These are phyloP conservation scores for Corylus americana DNA, from an alignment of 306 rosid genomes.

Conservation along the genomic window DNA sequence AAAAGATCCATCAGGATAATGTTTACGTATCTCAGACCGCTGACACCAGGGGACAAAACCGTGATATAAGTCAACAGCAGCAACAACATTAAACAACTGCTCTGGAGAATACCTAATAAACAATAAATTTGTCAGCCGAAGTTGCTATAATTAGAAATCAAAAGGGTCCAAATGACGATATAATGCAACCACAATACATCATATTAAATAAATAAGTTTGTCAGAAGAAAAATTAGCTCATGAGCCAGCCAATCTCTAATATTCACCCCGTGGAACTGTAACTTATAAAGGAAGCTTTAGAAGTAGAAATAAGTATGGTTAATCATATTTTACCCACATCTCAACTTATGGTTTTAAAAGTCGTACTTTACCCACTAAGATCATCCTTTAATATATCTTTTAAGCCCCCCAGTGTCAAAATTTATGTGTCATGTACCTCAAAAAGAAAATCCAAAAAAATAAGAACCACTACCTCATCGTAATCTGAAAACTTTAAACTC, in stretches of 20 bases:
- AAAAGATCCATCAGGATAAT: constrained; percentile 81
- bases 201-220: background rate
- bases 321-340: no score
- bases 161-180: background rate
- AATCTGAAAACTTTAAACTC: no score
- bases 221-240: background rate
- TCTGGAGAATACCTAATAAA: constrained; percentile 75
- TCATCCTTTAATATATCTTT: no score
- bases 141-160: background rate
- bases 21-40: constrained; percentile 58
- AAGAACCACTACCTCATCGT: no score
- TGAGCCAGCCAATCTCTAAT: background rate
- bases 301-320: no score
- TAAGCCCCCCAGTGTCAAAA: no score
- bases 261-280: background rate
- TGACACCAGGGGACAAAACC: constrained; percentile 99
- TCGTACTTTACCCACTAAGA: no score
- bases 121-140: constrained; percentile 25
- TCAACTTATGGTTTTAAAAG: no score
- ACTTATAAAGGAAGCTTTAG: background rate
- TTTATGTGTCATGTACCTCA: no score
- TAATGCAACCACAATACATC: background rate
- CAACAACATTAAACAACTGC: constrained; percentile 85
- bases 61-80: constrained; percentile 89
- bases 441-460: no score